Evolutionary conservation across 352 stramenopile species (phyloP).

Genomic region (Pythium phragmitis): DNA sequence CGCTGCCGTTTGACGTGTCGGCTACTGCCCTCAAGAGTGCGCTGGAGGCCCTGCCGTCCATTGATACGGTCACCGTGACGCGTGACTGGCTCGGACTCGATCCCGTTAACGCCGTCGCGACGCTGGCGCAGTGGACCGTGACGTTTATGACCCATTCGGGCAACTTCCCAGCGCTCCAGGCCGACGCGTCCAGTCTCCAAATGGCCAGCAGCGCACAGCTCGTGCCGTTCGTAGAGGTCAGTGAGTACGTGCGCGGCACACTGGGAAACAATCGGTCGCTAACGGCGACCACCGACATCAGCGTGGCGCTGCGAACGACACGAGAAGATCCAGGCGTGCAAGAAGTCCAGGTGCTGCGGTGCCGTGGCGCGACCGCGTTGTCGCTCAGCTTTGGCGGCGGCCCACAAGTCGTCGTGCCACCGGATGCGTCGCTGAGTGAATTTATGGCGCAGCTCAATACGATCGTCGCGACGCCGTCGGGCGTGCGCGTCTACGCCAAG

Average conservation of each 20-base stretch:
- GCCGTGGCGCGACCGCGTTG: slow-evolving; percentile 46
- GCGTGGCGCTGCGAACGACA: slow-evolving; percentile 48
- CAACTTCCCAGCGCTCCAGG: slow-evolving; percentile 43
- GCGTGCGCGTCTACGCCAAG: slow-evolving; percentile 46
- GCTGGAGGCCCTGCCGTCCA: slow-evolving; percentile 74
- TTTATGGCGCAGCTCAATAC: slow-evolving; percentile 52
- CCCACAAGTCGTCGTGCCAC: slow-evolving; percentile 27
- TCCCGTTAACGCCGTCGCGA: slow-evolving; percentile 29
- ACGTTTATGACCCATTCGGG: slow-evolving; percentile 60
- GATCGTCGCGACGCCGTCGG: slow-evolving; percentile 34
- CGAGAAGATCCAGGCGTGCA: slow-evolving; percentile 62
- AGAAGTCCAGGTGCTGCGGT: slow-evolving; percentile 66
- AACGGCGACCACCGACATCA: slow-evolving; percentile 46
- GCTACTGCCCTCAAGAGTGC: slow-evolving; percentile 47
- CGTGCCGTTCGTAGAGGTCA: slow-evolving; percentile 46
- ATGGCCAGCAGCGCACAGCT: slow-evolving; percentile 53
- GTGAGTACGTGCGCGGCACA: slow-evolving; percentile 51
- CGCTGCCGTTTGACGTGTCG: slow-evolving; percentile 70
- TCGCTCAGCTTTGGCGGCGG: slow-evolving; percentile 39
- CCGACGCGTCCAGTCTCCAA: slow-evolving; percentile 40
- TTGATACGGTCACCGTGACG: slow-evolving; percentile 80
- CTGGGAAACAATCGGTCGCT: slow-evolving; percentile 73
- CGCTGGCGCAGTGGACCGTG: slow-evolving; percentile 71
- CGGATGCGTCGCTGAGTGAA: slow-evolving; percentile 47
- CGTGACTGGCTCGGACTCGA: slow-evolving; percentile 74